These are phyloP conservation scores for Theileria sp. DNA, from an alignment of 169 alveolate genomes.

Conservation along the genomic window DNA sequence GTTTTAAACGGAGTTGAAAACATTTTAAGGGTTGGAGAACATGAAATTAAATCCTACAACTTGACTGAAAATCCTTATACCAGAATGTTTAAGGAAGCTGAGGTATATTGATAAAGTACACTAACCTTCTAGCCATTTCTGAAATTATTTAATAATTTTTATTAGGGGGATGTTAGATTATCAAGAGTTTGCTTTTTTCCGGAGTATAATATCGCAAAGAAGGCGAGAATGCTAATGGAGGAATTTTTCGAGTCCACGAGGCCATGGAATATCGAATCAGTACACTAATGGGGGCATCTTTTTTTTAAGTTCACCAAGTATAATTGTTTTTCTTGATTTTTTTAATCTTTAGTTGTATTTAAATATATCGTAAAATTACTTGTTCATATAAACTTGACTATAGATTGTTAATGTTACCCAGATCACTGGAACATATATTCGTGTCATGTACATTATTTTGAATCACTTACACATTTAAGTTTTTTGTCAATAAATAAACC, in stretches of 20 bases:
- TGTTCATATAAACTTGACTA: background rate
- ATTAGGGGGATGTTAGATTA: slow-evolving; percentile 43
- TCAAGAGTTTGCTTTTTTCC: slow-evolving; percentile 45
- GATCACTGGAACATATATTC: background rate
- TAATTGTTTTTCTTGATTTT: background rate
- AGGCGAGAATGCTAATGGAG: slow-evolving; percentile 22
- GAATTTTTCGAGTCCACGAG: slow-evolving; percentile 17
- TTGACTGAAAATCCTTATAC: slow-evolving; percentile 84
- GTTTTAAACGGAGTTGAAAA: slow-evolving; percentile 81
- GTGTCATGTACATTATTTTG: background rate
- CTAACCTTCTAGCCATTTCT: background rate
- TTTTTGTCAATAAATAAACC: background rate
- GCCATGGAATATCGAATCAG: slow-evolving; percentile 18
- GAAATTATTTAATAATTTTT: background rate
- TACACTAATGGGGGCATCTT: slow-evolving; percentile 14
- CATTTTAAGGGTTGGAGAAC: slow-evolving; percentile 77
- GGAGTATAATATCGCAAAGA: slow-evolving; percentile 52
- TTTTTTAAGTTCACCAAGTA: background rate
- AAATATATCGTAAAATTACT: too few relatives aligned
- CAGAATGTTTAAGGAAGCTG: slow-evolving; percentile 75
- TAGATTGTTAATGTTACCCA: background rate
- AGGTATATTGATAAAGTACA: slow-evolving; percentile 46
- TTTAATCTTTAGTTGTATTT: too few relatives aligned
- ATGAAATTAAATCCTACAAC: slow-evolving; percentile 71
- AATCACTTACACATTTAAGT: background rate